Base-by-base conservation (phyloP, 768 basidiomycete genomes). In the Lentinula boryana region DNA sequence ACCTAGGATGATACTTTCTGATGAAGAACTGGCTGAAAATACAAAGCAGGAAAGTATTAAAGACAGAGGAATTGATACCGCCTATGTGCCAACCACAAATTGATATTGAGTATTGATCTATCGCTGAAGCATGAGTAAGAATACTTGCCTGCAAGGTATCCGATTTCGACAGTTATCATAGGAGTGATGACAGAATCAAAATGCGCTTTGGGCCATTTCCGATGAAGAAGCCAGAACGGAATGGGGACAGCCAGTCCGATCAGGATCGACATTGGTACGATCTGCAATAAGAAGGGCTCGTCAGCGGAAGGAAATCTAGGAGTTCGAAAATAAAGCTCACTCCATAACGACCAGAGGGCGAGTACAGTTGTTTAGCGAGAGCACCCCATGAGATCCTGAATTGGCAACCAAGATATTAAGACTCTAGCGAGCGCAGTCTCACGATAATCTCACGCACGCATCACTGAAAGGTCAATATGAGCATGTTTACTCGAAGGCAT, bases 141-240 rank as follows among this genome's bases (percentile, higher is more conserved):
- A 27, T 27, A 56, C 12, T 23, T 3, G 27, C 50, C 52, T n/a
- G 41, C 2, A 15, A 56, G 46, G 5, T 16, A 52, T 53, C 21
- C 74, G 10, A 65, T 65, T 35, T 62, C 38, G 5, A 65, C 71
- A 65, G 65, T 68, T 2, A 71, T 61, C 33, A 75, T 62, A 5
- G 74, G 74, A 2, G 64, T 69, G 53, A 69, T 70, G n/a, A 66
- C 40, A 18, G 65, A 64, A 41, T 73, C 66, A 16, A 67, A 46
- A 31, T 62, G 64, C 5, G 70, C 67, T 38, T 66, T 66, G 4
- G 78, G 76, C 69, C 67, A 76, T 55, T 68, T 66, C 8, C 67
- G 66, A 55, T 78, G 77, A 1, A 69, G 23, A 15, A 79, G 48
- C 74, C 74, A 79, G 70, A 79, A 75, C 0, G 76, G 78, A 27